phyloP scores from a whole-genome alignment of 1,139 yeast species.

The Tardiomyces depauwii region DNA sequence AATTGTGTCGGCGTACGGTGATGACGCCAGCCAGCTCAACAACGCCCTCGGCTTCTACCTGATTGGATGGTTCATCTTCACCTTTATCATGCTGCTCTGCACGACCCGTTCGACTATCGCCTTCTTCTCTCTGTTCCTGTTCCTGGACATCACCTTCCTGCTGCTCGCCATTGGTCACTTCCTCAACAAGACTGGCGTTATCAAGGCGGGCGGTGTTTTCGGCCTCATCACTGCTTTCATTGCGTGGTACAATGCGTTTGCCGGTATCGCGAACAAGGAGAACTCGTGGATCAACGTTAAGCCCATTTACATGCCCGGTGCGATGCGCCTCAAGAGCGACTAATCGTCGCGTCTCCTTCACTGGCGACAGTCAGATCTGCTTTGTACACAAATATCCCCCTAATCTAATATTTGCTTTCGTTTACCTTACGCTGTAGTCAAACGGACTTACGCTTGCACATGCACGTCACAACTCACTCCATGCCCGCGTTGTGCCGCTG shows the following conservation, averaged over 20 bases:
- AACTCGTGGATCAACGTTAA: conserved; percentile 50
- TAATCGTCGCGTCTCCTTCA: no score
- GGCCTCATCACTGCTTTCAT: conserved; percentile 70
- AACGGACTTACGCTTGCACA: no score
- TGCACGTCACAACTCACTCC: no score
- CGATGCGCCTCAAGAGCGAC: conserved; percentile 6
- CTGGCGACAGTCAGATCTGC: no score
- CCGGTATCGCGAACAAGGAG: conserved; percentile 70
- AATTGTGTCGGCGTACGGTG: conserved; percentile 43
- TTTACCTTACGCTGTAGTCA: no score
- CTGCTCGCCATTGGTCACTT: conserved; percentile 54
- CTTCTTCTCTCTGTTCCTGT: conserved; percentile 56
- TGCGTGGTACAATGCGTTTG: conserved; percentile 87
- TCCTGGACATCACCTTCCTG: conserved; percentile 54
- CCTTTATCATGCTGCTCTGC: conserved; percentile 51
- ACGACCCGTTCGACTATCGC: conserved; percentile 78
- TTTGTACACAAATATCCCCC: no score
- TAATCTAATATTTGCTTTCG: no score
- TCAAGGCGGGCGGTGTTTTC: conserved; percentile 68
- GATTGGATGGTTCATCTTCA: conserved; percentile 70
- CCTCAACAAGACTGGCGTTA: conserved; percentile 24
- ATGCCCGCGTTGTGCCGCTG: no score
- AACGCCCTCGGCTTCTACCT: conserved; percentile 66
- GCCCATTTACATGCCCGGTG: conserved; percentile 32
- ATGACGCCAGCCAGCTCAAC: conserved; percentile 30